A percentile compares a stretch with the other conserved stretches of the same genome.
Evolutionary conservation across 2,329 filamentous ascomycete genomes (phyloP).

Genomic region (Atkinsonella hypoxylon): DNA sequence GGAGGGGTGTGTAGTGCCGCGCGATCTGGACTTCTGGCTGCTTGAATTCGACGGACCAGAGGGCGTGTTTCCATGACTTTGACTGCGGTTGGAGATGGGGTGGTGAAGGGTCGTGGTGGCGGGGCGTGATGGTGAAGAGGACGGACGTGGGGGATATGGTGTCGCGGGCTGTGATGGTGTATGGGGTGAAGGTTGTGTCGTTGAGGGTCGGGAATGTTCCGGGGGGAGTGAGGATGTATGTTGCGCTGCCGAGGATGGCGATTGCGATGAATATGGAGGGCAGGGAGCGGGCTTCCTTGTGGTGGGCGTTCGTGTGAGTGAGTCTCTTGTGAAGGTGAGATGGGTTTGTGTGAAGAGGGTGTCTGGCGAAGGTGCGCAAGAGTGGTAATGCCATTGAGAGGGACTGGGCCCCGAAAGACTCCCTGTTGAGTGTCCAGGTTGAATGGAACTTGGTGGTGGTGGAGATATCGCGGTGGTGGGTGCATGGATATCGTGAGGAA

Average conservation of each 20-base stretch:
- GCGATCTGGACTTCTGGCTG: conserved; percentile 91
- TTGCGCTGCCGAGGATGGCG: conserved; percentile 14
- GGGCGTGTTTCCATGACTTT: conserved; percentile 34
- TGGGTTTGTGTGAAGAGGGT: neutral
- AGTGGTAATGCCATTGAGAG: neutral
- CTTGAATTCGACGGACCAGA: conserved; percentile 88
- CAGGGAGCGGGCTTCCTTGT: conserved; percentile 18
- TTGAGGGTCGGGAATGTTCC: conserved; percentile 33
- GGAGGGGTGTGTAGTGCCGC: conserved; percentile 81
- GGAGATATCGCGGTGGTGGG: neutral
- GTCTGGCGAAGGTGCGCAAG: neutral
- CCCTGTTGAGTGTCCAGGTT: neutral
- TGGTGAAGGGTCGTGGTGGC: conserved; percentile 15
- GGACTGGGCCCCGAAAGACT: neutral
- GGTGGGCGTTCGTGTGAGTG: neutral
- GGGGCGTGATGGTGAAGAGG: conserved; percentile 51
- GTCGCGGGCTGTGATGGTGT: conserved; percentile 49
- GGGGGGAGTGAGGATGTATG: conserved; percentile 16
- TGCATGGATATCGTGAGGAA: neutral
- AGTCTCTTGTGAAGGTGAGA: neutral
- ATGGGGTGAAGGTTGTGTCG: conserved; percentile 49
- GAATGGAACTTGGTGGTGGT: neutral
- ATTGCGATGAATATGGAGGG: conserved; percentile 13
- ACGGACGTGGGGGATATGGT: conserved; percentile 55
- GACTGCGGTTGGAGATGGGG: conserved; percentile 16